These are phyloP conservation scores for Gillenia trifoliata DNA, from an alignment of 306 rosid genomes.

Conservation along the genomic window DNA sequence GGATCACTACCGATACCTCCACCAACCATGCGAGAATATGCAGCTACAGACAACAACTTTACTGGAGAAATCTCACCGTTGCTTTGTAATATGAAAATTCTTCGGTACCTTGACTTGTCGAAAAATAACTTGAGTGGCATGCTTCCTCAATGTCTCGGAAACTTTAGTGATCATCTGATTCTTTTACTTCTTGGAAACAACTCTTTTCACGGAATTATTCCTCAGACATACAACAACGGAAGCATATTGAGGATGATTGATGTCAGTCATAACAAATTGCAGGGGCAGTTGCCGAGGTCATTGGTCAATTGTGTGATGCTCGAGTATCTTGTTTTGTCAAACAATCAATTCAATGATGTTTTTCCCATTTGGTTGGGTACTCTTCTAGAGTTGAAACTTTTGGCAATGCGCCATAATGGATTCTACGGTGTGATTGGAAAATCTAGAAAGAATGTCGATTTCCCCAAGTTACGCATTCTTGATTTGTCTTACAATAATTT, in stretches of 20 bases:
- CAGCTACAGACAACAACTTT: not conserved
- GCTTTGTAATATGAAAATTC: not conserved
- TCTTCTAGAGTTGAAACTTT: not conserved
- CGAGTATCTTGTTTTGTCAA: not conserved
- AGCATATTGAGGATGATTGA: not conserved
- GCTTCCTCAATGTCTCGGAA: slow-evolving; percentile 4
- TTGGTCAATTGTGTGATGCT: slow-evolving; percentile 1
- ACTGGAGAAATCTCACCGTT: not conserved
- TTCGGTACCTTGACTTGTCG: not conserved
- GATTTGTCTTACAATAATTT: slow-evolving; percentile 1
- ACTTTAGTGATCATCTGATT: not conserved
- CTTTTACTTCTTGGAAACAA: not conserved
- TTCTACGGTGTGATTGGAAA: not conserved
- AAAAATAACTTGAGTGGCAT: slow-evolving; percentile 4
- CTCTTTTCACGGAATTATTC: not conserved
- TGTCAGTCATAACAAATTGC: not conserved
- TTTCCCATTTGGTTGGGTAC: not conserved
- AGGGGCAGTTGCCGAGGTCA: not conserved
- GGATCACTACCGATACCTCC: not conserved
- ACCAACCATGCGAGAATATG: not conserved
- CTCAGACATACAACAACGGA: not conserved
- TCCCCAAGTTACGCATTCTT: not conserved
- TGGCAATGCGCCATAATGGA: not conserved
- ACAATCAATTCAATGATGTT: not conserved
- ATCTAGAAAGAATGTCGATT: not conserved